Evolutionary conservation across 441 rosid species (phyloP).

Genomic region (California macrophylla): DNA sequence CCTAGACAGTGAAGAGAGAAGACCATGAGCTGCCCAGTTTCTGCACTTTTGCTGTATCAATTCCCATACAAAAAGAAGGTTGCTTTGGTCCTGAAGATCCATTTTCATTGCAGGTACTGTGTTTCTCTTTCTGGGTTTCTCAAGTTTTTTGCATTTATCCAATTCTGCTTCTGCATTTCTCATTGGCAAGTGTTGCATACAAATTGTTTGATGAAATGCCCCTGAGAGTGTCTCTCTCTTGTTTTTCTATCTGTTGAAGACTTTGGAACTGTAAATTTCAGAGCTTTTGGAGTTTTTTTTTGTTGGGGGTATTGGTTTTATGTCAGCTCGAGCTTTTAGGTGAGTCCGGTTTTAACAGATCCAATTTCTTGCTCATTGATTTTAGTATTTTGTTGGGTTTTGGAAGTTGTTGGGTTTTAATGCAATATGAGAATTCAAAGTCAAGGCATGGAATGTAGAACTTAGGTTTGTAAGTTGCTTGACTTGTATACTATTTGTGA

Average conservation of each 20-base stretch:
- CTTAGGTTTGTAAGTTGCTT: neutral
- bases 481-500: neutral
- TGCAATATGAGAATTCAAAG: neutral
- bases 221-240: neutral
- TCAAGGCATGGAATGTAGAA: neutral
- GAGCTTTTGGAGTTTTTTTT: no score
- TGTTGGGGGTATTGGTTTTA: no score
- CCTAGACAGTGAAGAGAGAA: neutral
- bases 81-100: neutral
- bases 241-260: neutral
- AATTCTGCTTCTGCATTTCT: neutral
- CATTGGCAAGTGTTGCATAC: neutral
- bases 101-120: neutral
- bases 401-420: neutral
- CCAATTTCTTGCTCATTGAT: neutral
- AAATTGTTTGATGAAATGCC: neutral
- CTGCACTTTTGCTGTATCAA: neutral
- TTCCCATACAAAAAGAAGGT: neutral
- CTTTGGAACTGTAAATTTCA: neutral
- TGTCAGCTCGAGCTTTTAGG: no score
- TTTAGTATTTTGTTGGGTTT: neutral
- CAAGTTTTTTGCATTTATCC: neutral
- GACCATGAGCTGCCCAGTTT: slow-evolving; percentile 1
- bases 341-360: no score
- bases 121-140: neutral